These are phyloP conservation scores for Piloderma croceum DNA, from an alignment of 768 basidiomycete species.

Conservation along the genomic window DNA sequence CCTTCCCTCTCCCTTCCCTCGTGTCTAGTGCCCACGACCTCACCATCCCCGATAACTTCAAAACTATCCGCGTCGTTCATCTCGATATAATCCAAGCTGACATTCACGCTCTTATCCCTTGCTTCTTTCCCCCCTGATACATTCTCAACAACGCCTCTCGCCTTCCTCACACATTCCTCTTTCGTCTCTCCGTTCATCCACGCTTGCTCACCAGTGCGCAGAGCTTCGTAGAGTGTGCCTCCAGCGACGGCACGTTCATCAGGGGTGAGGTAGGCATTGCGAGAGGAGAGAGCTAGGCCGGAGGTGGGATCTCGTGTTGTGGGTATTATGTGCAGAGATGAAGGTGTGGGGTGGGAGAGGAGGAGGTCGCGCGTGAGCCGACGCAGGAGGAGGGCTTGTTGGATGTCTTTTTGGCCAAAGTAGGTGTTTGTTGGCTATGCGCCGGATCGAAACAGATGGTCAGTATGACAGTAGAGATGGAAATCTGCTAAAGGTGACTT, in stretches of 20 bases:
- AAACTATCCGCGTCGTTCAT: constrained; percentile 81
- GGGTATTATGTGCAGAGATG: constrained; percentile 80
- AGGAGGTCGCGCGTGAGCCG: constrained; percentile 76
- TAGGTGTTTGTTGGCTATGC: constrained; percentile 83
- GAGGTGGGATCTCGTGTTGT: constrained; percentile 66
- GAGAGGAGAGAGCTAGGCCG: constrained; percentile 81
- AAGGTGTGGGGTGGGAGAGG: constrained; percentile 65
- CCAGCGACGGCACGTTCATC: constrained; percentile 63
- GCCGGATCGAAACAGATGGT: constrained; percentile 4
- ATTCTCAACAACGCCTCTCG: constrained; percentile 36
- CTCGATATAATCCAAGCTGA: constrained; percentile 81
- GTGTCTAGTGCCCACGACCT: constrained; percentile 16
- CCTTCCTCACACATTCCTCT: constrained; percentile 41
- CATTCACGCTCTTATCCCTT: constrained; percentile 34
- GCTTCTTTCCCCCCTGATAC: no score
- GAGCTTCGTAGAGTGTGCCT: constrained; percentile 59
- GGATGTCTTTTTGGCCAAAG: constrained; percentile 98
- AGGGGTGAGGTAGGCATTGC: constrained; percentile 75
- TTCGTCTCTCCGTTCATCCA: constrained; percentile 55
- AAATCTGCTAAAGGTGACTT: constrained; percentile 14
- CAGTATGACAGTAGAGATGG: neutral
- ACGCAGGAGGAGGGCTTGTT: constrained; percentile 85
- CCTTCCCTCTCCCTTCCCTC: constrained; percentile 25
- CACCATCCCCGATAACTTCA: constrained; percentile 42
- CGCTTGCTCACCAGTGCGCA: constrained; percentile 47